These are phyloP conservation scores for Emericellopsis atlantica DNA, from an alignment of 2,329 filamentous ascomycete species.

Conservation along the genomic window DNA sequence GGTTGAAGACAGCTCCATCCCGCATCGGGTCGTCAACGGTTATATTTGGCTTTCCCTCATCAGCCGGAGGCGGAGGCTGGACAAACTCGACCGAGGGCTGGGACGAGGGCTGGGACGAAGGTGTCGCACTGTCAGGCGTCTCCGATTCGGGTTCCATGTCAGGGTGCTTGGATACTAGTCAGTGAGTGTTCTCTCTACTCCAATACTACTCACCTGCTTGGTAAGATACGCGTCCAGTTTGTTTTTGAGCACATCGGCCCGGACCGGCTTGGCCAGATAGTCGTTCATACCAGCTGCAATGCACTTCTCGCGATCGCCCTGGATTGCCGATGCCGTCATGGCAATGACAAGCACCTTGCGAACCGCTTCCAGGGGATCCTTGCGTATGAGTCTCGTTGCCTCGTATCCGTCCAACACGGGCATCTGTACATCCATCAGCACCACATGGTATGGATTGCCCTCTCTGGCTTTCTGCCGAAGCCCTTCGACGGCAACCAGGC, in stretches of 20 bases:
- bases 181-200: too few relatives aligned
- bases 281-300: slow-evolving; percentile 97
- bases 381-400: slow-evolving; percentile 71
- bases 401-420: slow-evolving; percentile 87
- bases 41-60: background rate
- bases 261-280: slow-evolving; percentile 90
- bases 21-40: slow-evolving; percentile 14
- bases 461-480: slow-evolving; percentile 60
- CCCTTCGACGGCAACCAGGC: slow-evolving; percentile 75
- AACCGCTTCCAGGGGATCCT: slow-evolving; percentile 64
- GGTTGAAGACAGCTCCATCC: slow-evolving; percentile 18
- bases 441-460: slow-evolving; percentile 71
- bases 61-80: background rate
- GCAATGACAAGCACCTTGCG: slow-evolving; percentile 84
- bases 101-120: background rate
- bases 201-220: slow-evolving; percentile 13
- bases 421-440: slow-evolving; percentile 97
- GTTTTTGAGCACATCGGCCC: slow-evolving; percentile 71
- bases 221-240: slow-evolving; percentile 55
- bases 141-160: background rate
- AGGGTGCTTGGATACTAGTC: background rate
- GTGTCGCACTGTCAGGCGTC: background rate
- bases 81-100: background rate
- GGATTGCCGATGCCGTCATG: slow-evolving; percentile 92
- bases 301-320: slow-evolving; percentile 89